Base-by-base conservation (phyloP, 2,329 filamentous ascomycete species). In the Chaetomium sp. region DNA sequence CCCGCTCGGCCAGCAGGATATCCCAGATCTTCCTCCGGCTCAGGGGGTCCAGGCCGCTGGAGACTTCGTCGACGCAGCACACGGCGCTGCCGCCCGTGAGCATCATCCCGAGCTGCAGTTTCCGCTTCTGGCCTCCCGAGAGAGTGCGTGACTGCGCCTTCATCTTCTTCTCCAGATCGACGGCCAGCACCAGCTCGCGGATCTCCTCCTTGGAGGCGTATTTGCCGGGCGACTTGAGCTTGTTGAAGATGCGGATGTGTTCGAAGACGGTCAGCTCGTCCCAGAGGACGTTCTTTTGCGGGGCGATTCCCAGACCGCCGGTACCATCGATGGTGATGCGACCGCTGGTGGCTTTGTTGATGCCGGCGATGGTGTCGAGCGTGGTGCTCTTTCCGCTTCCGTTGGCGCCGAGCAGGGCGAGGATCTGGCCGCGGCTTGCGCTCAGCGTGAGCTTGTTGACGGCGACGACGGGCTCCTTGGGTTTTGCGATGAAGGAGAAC, bases 261-360 rank as follows among this genome's bases (percentile, higher is more conserved):
- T 97, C 92, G 71, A 88, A 86, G 0, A 96, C 92, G 0, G 91
- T 96, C 62, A 97, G 79, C 64, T 93, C 89, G 70, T 94, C 90
- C 93, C 93, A 97, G 35, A 97, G 83, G 6, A 97, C 93, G 71
- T 97, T 97, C 80, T 94, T 93, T 75, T 97, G 93, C 0, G 93
- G 93, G 63, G 92, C 94, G 50, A 96, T 88, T 16, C 93, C 93
- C 23, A 97, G 83, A 0, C 91, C 92, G 10, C 91, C 91, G 10
- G 87, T 88, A 0, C 88, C 89, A 69, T 93, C 88, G 54, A 97
- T 88, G 27, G 85, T 86, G 69, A 97, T 95, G 3, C 83, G 82
- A 2, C 93, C 93, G 64, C 84, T 87, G 0, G 91, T 92, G 25
- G 94, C 82, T 53, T 86, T 90, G 70, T 89, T 92, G 58, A 94